Evolutionary conservation across 2,329 filamentous ascomycete genomes (phyloP).

Genomic region (Pestalotiopsis sp.): DNA sequence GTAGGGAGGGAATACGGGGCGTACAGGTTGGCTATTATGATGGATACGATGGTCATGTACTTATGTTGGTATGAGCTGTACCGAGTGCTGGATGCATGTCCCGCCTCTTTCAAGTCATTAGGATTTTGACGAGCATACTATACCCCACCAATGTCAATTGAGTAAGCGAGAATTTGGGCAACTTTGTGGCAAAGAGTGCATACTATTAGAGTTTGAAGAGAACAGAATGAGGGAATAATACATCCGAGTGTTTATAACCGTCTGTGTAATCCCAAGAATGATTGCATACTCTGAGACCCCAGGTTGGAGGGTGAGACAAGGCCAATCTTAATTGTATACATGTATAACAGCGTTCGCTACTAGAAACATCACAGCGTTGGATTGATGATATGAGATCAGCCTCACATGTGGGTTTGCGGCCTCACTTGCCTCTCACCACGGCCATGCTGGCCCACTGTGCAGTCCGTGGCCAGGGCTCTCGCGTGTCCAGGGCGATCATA

Average conservation of each 20-base stretch:
- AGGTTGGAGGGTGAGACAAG: background rate
- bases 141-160: conserved; percentile 1
- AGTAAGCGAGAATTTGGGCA: conserved; percentile 1
- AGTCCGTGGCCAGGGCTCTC: background rate
- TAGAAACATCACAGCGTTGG: background rate
- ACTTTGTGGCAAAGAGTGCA: background rate
- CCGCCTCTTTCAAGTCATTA: background rate
- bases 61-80: background rate
- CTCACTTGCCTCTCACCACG: background rate
- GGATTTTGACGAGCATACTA: conserved; percentile 4
- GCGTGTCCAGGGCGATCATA: background rate
- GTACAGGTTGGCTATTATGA: background rate
- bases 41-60: background rate
- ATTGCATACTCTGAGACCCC: too few relatives aligned
- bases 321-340: background rate
- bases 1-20: background rate
- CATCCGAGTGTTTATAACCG: background rate
- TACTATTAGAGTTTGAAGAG: background rate
- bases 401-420: background rate
- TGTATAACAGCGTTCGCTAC: background rate
- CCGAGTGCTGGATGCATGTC: background rate
- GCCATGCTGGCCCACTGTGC: background rate
- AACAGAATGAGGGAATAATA: background rate
- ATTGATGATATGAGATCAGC: background rate
- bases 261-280: too few relatives aligned